A percentile compares a stretch with the other conserved stretches of the same genome.
These are phyloP conservation scores for Pichia rugopelliculosa DNA, from an alignment of 805 yeast genomes.

Conservation along the genomic window DNA sequence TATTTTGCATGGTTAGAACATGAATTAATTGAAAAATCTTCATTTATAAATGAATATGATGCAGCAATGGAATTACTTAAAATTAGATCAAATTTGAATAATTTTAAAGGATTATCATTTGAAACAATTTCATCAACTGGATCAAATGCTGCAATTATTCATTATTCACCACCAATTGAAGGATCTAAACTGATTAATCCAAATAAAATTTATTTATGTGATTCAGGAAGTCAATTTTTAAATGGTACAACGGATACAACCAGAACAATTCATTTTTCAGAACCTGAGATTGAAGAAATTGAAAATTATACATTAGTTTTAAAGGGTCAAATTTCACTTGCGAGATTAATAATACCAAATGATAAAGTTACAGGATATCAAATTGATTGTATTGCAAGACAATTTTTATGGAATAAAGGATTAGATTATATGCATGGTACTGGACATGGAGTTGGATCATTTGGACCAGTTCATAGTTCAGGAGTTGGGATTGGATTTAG, in stretches of 20 bases:
- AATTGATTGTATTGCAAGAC: slow-evolving; percentile 53
- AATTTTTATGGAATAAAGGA: slow-evolving; percentile 47
- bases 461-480: slow-evolving; percentile 55
- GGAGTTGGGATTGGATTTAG: slow-evolving; percentile 57
- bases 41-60: slow-evolving; percentile 52
- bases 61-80: slow-evolving; percentile 55
- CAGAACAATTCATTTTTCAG: slow-evolving; percentile 48
- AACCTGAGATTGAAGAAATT: slow-evolving; percentile 39
- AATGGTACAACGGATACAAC: slow-evolving; percentile 64
- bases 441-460: slow-evolving; percentile 59
- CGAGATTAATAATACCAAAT: slow-evolving; percentile 41
- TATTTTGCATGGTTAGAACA: slow-evolving; percentile 55
- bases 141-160: slow-evolving; percentile 70
- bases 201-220: slow-evolving; percentile 44
- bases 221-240: slow-evolving; percentile 53
- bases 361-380: slow-evolving; percentile 46
- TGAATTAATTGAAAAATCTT: slow-evolving; percentile 34
- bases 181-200: slow-evolving; percentile 44
- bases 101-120: slow-evolving; percentile 60
- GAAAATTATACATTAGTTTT: slow-evolving; percentile 49
- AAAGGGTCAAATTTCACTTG: slow-evolving; percentile 48
- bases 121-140: slow-evolving; percentile 72
- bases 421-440: slow-evolving; percentile 59
- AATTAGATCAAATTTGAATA: slow-evolving; percentile 45
- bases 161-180: slow-evolving; percentile 51